Base-by-base conservation (phyloP, 2,329 filamentous ascomycete species). In the Colletotrichum orbiculare region DNA sequence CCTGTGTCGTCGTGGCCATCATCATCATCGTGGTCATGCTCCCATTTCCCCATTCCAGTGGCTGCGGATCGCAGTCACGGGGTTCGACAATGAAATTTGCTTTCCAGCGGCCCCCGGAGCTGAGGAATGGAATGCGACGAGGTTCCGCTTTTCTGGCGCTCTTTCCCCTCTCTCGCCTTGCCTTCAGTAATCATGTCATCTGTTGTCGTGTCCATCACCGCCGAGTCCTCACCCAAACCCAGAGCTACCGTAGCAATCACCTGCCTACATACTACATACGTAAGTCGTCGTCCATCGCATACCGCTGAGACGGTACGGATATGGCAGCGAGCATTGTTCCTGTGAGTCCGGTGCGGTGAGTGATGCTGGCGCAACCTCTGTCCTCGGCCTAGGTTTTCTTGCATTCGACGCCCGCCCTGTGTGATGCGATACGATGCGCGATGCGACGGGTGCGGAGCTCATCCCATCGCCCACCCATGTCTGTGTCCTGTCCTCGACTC, bases 51-150 rank as follows among this genome's bases (percentile, higher is more conserved):
- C 61, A 42, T 60, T 38, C 56, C 54, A 46, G 42, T 41, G 25
- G 46, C 62, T 47, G 52, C 34, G 50, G 34, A 55, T 41, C 39
- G 39, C 11, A 58, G 62, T 65, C 62, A 65, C 57, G 57, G 52
- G 62, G 56, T 52, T 49, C 52, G 57, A 55, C 34, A 65, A 56
- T 50, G 62, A 56, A 65, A 61, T 65, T 65, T 65, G 57, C 49
- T 60, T 55, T 50, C 45, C 34, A 54, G 39, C 11, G 54, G 42
- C 33, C 49, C 55, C 48, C 17, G 17, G 55, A 54, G 60, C 45
- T 50, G 15, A 65, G 62, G 62, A 65, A 65, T 61, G 62, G 38
- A 25, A 25, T 25, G 25, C 25, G 25, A 37, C 34, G 43, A 47
- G 50, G 41, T 50, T 55, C 62, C 62, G 57, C 62, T 61, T 65